Conservation (phyloP, 2,329 filamentous ascomycete genomes). For the Arachnopeziza araneosa region DNA sequence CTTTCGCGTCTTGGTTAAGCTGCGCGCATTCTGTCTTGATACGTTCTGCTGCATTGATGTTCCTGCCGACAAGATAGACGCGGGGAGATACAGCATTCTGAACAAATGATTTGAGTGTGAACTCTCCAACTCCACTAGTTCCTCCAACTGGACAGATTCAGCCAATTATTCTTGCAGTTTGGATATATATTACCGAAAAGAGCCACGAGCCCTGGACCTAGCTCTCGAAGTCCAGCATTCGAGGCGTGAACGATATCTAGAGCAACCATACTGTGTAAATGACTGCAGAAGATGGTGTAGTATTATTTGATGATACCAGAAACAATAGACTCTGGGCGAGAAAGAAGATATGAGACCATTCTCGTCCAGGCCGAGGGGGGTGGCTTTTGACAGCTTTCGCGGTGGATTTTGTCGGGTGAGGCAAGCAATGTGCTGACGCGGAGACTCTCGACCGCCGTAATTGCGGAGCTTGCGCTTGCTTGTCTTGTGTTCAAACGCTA, state of each 20-base stretch:
- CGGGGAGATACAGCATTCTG: constrained; percentile 35
- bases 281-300: background rate
- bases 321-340: background rate
- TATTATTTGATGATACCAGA: background rate
- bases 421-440: no score
- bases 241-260: constrained; percentile 25
- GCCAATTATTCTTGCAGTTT: background rate
- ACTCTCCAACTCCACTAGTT: constrained; percentile 46
- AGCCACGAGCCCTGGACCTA: constrained; percentile 27
- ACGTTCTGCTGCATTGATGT: constrained; percentile 34
- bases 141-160: constrained; percentile 33
- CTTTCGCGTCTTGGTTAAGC: constrained; percentile 40
- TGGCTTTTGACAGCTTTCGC: no score
- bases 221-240: constrained; percentile 24
- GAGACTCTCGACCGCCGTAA: no score
- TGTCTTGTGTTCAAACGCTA: no score
- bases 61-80: constrained; percentile 45
- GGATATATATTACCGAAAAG: constrained; percentile 20
- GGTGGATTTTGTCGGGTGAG: no score
- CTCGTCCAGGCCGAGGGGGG: background rate
- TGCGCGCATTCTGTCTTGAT: constrained; percentile 38
- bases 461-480: no score
- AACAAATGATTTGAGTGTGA: constrained; percentile 40
- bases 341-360: background rate
- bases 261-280: constrained; percentile 20